Evolutionary conservation across 495 filamentous ascomycete species (phyloP), one percentile per base, ranked within the genome.

Genomic region (Talaromyces trachyspermus): DNA sequence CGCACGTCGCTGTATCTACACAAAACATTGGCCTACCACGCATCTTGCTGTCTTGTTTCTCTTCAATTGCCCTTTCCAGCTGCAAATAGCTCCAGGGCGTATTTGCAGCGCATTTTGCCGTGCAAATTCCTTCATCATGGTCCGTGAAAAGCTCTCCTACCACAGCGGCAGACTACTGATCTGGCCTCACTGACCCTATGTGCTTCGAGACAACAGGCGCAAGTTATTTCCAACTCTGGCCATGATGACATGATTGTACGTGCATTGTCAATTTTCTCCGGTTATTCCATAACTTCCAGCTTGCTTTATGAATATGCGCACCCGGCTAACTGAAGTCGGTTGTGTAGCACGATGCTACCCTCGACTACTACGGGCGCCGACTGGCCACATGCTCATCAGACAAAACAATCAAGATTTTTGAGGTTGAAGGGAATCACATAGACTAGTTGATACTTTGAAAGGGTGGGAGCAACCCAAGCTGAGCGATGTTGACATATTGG

Each of bases 211-310:
- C 24, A 48, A 12, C 51, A 87, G 84, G 84, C 88, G 51, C 87
- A 94, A 76, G 80, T 89, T 53, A 89, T 90, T 61, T 81, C 88
- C 32, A 91, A 90, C 66, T 87, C 87, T 50, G 85, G 87, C 61
- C 92, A 98, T 70, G 94, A 97, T 83, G 91, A 95, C 65, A 97
- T 98, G 90, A 96, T 98, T 76, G 91, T 97, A 88, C 61, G 88
- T 81, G 55, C 15, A 18, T 29, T 6, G 14, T 25, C 12, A 26
- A 11, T 25, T 24, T 37, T 39, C 22, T 46, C 46, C 12, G 11
- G 8, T 6, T 15, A 17, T 5, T 10, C 18, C 3, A 25, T 27
- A 20, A 18, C 9, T 23, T 27, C 6, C 4, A 43, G 29, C 10
- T 24, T 18, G 4, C 12, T 5, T 20, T 35, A 30, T 37, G 9